Conservation (phyloP, 2,329 filamentous ascomycete species). For the Claviceps capensis region DNA sequence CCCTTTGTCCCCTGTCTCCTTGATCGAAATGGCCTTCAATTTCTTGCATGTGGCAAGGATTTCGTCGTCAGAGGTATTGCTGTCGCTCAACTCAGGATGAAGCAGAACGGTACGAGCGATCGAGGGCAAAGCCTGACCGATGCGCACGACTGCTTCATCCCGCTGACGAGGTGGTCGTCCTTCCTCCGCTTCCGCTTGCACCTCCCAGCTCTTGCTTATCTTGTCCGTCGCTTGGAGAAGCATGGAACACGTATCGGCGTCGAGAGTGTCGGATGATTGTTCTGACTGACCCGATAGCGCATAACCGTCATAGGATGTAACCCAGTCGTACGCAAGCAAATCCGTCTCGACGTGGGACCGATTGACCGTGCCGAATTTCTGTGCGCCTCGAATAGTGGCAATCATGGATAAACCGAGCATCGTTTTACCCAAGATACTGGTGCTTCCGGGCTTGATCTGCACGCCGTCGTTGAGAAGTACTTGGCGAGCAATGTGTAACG, state of each 20-base stretch:
- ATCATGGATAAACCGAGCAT: slow-evolving; percentile 34
- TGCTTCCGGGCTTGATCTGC: not conserved
- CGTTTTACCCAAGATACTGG: slow-evolving; percentile 1
- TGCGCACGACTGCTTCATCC: not conserved
- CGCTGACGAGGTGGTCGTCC: not conserved
- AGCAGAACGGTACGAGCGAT: slow-evolving; percentile 1
- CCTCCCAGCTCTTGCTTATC: not conserved
- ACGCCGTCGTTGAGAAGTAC: slow-evolving; percentile 41
- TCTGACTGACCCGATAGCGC: slow-evolving; percentile 19
- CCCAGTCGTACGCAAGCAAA: slow-evolving; percentile 35
- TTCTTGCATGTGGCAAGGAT: not conserved
- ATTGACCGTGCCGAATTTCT: slow-evolving; percentile 8
- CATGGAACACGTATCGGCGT: not conserved
- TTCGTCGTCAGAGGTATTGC: not conserved
- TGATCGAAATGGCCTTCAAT: not conserved
- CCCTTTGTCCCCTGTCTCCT: not conserved
- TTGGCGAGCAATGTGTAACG: slow-evolving; percentile 46
- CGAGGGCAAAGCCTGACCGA: not conserved
- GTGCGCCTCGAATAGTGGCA: slow-evolving; percentile 38
- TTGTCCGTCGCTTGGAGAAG: slow-evolving; percentile 3
- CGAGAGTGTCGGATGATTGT: not conserved
- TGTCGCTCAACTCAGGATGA: not conserved
- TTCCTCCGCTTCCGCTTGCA: not conserved
- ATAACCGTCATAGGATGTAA: slow-evolving; percentile 40
- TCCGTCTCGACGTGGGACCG: not conserved